Evolutionary conservation across 495 filamentous ascomycete genomes (phyloP).

Genomic region (Penicillium soppii): DNA sequence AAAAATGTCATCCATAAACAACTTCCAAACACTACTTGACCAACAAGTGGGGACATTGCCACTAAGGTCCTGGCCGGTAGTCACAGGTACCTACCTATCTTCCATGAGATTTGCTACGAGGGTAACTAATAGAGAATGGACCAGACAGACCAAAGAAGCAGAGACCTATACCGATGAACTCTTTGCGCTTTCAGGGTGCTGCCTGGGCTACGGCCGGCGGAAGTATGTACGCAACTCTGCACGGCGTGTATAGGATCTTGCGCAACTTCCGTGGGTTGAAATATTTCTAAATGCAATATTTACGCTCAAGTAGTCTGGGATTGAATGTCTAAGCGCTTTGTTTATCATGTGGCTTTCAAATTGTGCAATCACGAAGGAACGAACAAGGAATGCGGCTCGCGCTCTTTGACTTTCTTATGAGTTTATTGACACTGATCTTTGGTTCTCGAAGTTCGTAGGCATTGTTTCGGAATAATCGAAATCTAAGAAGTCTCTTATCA

Average conservation of each 20-base stretch:
- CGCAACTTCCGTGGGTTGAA: constrained; percentile 30
- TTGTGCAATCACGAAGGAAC: too few relatives aligned
- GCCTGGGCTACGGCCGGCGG: constrained; percentile 34
- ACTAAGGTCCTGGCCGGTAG: constrained; percentile 1
- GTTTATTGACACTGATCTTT: too few relatives aligned
- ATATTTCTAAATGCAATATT: constrained; percentile 32
- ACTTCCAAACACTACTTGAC: constrained; percentile 23
- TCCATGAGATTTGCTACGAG: too few relatives aligned
- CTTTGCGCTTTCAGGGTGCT: constrained; percentile 28
- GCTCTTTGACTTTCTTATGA: too few relatives aligned
- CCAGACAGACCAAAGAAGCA: constrained; percentile 9
- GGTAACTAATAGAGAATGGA: background rate
- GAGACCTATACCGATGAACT: constrained; percentile 20
- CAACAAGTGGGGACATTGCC: constrained; percentile 21
- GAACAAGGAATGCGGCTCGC: too few relatives aligned
- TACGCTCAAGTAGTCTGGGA: too few relatives aligned
- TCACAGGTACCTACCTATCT: background rate
- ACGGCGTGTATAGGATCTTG: constrained; percentile 30
- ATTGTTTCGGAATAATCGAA: too few relatives aligned
- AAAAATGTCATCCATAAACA: constrained; percentile 3
- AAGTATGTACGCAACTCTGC: constrained; percentile 30
- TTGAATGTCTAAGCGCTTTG: too few relatives aligned
- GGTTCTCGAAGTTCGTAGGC: too few relatives aligned
- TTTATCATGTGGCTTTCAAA: too few relatives aligned
- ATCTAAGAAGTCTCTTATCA: background rate